Evolutionary conservation across 805 yeast genomes (phyloP), one percentile per base, ranked within the genome.

Genomic region (Pichia thaimueangensis): DNA sequence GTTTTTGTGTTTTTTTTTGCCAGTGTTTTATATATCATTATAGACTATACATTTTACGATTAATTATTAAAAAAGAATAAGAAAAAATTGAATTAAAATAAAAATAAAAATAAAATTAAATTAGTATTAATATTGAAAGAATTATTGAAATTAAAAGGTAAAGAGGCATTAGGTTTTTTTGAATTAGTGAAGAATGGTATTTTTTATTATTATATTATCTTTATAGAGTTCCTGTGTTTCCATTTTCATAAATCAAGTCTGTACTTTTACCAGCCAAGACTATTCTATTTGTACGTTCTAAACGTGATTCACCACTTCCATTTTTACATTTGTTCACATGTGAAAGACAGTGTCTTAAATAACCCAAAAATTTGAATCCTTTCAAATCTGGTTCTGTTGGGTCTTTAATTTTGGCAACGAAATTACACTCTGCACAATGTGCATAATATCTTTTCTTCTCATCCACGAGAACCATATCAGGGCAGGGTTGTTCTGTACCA

Each of bases 261-360:
- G 20, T n/a, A 9, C n/a, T n/a, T 16, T 30, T 3, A 4, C 25
- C 33, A 21, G 16, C n/a, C 7, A n/a, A 28, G 5, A 37, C 22
- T 10, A 37, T 31, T 6, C 19, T 16, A 19, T 42, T 22, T 25
- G 23, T 25, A 9, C 42, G 28, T 25, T 38, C 12, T 20, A 24
- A 20, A 13, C 42, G 16, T 12, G 24, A 16, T 23, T 7, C 31
- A n/a, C 35, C 35, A 21, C 34, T 19, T 17, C 42, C 42, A 30
- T 42, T 38, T 23, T 56, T 56, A 35, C 51, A 55, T 45, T 47
- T 52, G 30, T 53, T 47, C 31, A 53, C 55, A 42, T 59, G 61
- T 17, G 50, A 50, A 35, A 58, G 45, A 47, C 51, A 53, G 45
- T 60, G 65, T 31, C 63, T 50, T 36, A 53, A 49, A 41, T 54